These are phyloP conservation scores for Aspergillus udagawae DNA, from an alignment of 2,329 filamentous ascomycete genomes.

Conservation along the genomic window DNA sequence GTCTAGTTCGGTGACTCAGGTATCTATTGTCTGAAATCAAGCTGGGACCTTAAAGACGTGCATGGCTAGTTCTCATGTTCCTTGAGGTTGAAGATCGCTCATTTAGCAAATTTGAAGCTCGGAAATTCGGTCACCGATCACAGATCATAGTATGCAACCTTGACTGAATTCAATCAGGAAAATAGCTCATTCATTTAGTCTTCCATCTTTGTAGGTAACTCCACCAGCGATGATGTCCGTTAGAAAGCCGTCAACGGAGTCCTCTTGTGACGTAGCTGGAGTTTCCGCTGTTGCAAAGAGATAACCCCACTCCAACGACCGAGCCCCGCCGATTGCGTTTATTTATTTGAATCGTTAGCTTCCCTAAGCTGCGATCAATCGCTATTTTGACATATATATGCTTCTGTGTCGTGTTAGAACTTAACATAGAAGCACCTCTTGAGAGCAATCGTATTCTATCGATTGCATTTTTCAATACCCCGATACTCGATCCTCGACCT, in stretches of 20 bases:
- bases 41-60: background rate
- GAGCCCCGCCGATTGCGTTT: slow-evolving; percentile 19
- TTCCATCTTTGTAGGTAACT: background rate
- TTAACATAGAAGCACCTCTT: background rate
- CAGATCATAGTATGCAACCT: background rate
- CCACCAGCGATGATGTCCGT: background rate
- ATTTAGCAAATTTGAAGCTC: background rate
- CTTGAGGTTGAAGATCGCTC: background rate
- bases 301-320: slow-evolving; percentile 22
- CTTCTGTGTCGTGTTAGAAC: background rate
- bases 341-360: slow-evolving; percentile 13
- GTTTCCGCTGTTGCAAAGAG: slow-evolving; percentile 5
- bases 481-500: background rate
- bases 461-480: background rate
- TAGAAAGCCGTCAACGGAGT: background rate
- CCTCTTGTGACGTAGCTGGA: slow-evolving; percentile 10
- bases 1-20: too few relatives aligned
- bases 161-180: background rate
- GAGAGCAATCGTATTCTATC: background rate
- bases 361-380: background rate
- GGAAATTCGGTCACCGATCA: background rate
- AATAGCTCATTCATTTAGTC: background rate
- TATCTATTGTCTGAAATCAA: background rate
- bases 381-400: background rate
- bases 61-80: background rate